Evolutionary conservation across 1,139 yeast genomes (phyloP).

Genomic region (Pichia sp.): DNA sequence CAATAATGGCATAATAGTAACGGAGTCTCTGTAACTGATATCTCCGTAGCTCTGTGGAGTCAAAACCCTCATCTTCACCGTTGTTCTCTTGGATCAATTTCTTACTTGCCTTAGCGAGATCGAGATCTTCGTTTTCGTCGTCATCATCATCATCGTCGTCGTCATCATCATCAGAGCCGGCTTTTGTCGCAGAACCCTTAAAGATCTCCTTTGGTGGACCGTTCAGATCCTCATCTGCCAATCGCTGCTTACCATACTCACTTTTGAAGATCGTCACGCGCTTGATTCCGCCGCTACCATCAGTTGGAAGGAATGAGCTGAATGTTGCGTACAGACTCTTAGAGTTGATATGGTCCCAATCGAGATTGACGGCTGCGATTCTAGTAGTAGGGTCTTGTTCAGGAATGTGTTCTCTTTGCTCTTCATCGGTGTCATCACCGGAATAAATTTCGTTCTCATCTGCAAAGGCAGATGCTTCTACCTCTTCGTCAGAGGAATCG

Average conservation of each 20-base stretch:
- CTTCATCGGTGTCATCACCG: constrained; percentile 40
- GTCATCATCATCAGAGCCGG: background rate
- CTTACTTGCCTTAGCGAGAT: constrained; percentile 47
- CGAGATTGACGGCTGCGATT: constrained; percentile 91
- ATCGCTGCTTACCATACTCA: constrained; percentile 87
- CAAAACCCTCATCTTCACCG: constrained; percentile 60
- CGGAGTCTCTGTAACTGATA: constrained; percentile 76
- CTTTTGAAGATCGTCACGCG: constrained; percentile 82
- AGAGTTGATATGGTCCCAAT: constrained; percentile 91
- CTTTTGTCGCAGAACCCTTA: constrained; percentile 17
- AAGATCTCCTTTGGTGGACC: constrained; percentile 93
- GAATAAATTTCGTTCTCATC: constrained; percentile 12
- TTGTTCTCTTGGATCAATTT: constrained; percentile 59
- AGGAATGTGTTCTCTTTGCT: constrained; percentile 60
- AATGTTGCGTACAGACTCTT: constrained; percentile 88
- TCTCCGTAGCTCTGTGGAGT: constrained; percentile 49
- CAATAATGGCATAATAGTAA: constrained; percentile 90
- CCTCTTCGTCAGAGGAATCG: constrained; percentile 26
- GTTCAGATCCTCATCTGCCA: constrained; percentile 82
- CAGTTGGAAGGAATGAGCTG: constrained; percentile 74
- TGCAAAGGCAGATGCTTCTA: constrained; percentile 7
- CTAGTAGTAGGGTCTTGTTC: constrained; percentile 78
- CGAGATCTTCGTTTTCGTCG: constrained; percentile 39
- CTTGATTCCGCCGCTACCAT: constrained; percentile 60
- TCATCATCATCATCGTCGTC: constrained; percentile 36